phyloP scores from a whole-genome alignment of 805 yeast genomes.

The Candida insectorum region DNA sequence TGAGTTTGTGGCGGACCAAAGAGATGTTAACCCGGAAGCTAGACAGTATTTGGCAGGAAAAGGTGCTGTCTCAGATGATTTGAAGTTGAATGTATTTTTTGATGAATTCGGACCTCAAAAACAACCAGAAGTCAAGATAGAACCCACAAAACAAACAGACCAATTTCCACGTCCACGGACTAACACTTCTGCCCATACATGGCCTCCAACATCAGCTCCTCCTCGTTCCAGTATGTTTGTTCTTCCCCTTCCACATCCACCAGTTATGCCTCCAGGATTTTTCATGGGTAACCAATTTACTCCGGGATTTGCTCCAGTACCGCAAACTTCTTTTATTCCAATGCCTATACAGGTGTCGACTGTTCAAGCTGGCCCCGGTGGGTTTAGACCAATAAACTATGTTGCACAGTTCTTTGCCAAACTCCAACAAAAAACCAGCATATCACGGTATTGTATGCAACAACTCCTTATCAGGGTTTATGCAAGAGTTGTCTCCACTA shows the following conservation, averaged over 20 bases:
- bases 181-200: neutral
- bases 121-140: neutral
- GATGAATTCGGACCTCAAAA: constrained; percentile 2
- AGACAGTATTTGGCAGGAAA: constrained; percentile 12
- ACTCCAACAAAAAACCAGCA: constrained; percentile 16
- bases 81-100: constrained; percentile 4
- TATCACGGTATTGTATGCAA: constrained; percentile 48
- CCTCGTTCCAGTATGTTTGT: too few relatives aligned
- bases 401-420: constrained; percentile 17
- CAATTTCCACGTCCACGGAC: neutral
- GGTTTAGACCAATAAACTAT: constrained; percentile 19
- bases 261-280: neutral
- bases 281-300: neutral
- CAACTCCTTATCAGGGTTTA: constrained; percentile 73
- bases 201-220: too few relatives aligned
- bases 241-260: too few relatives aligned
- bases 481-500: constrained; percentile 74
- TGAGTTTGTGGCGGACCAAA: neutral
- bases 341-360: neutral
- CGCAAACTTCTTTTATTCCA: neutral
- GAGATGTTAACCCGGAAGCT: constrained; percentile 23
- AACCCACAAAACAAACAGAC: neutral
- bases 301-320: too few relatives aligned
- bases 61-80: neutral
- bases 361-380: neutral